These are phyloP conservation scores for Gynostemma pentaphyllum DNA, from an alignment of 306 rosid genomes.

Conservation along the genomic window DNA sequence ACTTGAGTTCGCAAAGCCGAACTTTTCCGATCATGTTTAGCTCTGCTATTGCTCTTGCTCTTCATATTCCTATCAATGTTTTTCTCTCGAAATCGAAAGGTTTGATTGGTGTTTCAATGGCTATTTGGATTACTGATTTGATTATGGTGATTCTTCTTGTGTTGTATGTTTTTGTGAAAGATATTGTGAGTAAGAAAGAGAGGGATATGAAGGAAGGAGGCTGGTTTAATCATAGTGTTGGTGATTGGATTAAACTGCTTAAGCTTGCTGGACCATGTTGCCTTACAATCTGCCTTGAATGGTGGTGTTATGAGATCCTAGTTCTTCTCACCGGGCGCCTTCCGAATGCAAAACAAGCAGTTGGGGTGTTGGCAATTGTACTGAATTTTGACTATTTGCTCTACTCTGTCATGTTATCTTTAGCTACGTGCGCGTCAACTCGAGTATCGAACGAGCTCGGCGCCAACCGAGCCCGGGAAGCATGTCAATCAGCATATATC, in stretches of 20 bases:
- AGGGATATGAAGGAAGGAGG: conserved; percentile 53
- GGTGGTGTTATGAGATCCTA: conserved; percentile 94
- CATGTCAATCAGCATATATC: conserved; percentile 40
- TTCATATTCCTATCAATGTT: conserved; percentile 64
- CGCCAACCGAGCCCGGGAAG: conserved; percentile 31
- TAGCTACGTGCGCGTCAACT: conserved; percentile 55
- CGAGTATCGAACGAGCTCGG: conserved; percentile 74
- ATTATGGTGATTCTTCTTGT: conserved; percentile 42
- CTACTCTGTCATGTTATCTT: conserved; percentile 53
- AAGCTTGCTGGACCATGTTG: conserved; percentile 79
- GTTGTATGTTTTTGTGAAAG: conserved; percentile 36
- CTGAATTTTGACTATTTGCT: conserved; percentile 67
- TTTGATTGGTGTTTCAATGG: conserved; percentile 59
- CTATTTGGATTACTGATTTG: conserved; percentile 72
- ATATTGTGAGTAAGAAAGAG: conserved; percentile 9
- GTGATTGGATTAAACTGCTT: conserved; percentile 51
- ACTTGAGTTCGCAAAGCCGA: conserved; percentile 56
- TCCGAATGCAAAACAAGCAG: conserved; percentile 37
- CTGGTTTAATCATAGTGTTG: conserved; percentile 49
- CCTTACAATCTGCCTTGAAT: conserved; percentile 77
- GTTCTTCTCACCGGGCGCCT: conserved; percentile 70
- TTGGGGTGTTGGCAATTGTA: conserved; percentile 50
- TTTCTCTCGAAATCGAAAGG: conserved; percentile 53
- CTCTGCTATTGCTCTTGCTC: conserved; percentile 46
- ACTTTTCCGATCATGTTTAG: conserved; percentile 70